Evolutionary conservation across 306 rosid genomes (phyloP), one percentile per base, ranked within the genome.

Genomic region (Corylus avellana): DNA sequence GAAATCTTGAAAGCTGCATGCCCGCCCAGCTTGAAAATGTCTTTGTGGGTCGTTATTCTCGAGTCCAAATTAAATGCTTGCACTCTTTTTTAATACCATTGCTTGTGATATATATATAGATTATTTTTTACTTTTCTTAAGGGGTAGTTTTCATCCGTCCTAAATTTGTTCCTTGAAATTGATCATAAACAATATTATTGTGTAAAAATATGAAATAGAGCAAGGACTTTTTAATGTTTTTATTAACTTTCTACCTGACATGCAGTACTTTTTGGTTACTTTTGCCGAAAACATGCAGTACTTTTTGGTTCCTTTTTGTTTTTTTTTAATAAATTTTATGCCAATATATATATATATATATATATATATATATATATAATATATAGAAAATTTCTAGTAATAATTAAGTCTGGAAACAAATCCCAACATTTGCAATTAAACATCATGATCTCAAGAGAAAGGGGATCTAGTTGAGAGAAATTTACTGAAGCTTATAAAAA

Each of bases 11-110:
- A 32, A 32, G 35, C 2, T 32, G 35, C 35, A 22, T 22, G 25
- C 35, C 35, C 3, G 35, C 35, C 35, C 68, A 53, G 56, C 17
- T 85, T 37, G 64, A 76, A 76, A 54, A 17, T 70, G 92, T 78
- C 81, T 22, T 75, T 73, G 58, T 83, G 76, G 67, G 8, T 22
- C 69, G 50, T 29, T 75, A 77, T 84, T 78, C 12, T 12, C 25
- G 25, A 32, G 39, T 73, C 79, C 80, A 82, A 74, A 53, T 79
- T 78, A 82, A 74, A 53, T 79, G 77, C 72, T 84, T 81, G 82
- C 79, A 74, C 67, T 76, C 27, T 87, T 69, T 61, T 42, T 12
- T 64, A 14, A 64, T 7, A 2, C 4, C 39, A 63, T 63, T 63
- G 25, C 71, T 27, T 66, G 46, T 58, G 12, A 32, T 3, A 32